A percentile compares a stretch with the other conserved stretches of the same genome.
phyloP scores from a whole-genome alignment of 192 early-diverging fungal genomes.

The Coemansia sp. region DNA sequence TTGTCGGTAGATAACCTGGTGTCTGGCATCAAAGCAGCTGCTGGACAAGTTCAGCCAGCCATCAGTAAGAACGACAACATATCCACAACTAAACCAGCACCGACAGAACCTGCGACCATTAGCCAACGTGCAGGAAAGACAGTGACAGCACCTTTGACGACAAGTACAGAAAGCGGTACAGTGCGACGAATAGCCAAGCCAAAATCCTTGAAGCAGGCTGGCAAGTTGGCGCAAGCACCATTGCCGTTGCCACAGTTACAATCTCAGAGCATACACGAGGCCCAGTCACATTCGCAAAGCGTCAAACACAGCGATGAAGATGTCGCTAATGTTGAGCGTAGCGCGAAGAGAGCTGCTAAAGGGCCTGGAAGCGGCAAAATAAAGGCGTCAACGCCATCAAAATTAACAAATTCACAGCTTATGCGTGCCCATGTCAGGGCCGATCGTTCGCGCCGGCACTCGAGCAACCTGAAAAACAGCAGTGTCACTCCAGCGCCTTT shows the following conservation, averaged over 20 bases:
- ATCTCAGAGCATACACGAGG: not conserved
- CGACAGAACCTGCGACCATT: not conserved
- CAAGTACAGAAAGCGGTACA: not conserved
- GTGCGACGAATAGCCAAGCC: not conserved
- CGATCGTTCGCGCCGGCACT: slow-evolving; percentile 2
- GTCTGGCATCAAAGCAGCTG: slow-evolving; percentile 7
- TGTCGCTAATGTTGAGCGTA: not conserved
- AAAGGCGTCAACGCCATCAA: not conserved
- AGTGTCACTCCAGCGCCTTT: not conserved
- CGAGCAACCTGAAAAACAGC: not conserved
- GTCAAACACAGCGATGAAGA: not conserved
- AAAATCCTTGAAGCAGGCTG: not conserved
- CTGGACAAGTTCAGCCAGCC: not conserved
- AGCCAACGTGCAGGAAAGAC: not conserved
- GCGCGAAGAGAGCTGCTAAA: not conserved
- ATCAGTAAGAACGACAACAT: not conserved
- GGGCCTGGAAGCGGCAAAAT: not conserved
- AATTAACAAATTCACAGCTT: not conserved
- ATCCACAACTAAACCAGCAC: not conserved
- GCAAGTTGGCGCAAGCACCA: not conserved
- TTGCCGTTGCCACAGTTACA: not conserved
- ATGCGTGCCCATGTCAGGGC: not conserved
- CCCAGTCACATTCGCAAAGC: not conserved
- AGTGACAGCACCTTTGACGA: not conserved
- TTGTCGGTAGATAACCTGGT: slow-evolving; percentile 15